Conservation (phyloP, 2,329 filamentous ascomycete genomes). For the Dryadomyces quercus-mongolicae region DNA sequence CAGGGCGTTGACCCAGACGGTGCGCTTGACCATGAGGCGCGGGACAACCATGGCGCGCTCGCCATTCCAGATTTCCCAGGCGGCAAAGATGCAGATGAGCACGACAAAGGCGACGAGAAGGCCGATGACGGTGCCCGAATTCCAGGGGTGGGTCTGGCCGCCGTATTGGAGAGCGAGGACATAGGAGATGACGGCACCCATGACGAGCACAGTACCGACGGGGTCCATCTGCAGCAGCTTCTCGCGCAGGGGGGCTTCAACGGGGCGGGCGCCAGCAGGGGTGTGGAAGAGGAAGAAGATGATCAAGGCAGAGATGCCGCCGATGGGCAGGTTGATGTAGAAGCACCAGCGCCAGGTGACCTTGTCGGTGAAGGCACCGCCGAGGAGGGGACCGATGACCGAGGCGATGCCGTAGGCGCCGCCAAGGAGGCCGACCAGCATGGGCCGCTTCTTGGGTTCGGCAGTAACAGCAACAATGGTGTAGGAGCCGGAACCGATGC, state of each 20-base stretch:
- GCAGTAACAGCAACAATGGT: slow-evolving; percentile 25
- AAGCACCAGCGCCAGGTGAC: slow-evolving; percentile 19
- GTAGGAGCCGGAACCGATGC: slow-evolving; percentile 23
- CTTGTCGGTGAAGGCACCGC: slow-evolving; percentile 16
- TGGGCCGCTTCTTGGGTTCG: slow-evolving; percentile 12
- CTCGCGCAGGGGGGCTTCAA: slow-evolving; percentile 18
- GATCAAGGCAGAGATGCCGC: slow-evolving; percentile 15
- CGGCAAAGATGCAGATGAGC: slow-evolving; percentile 17
- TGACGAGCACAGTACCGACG: slow-evolving; percentile 24
- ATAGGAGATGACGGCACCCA: slow-evolving; percentile 25
- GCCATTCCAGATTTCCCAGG: slow-evolving; percentile 23
- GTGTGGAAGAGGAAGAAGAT: slow-evolving; percentile 23
- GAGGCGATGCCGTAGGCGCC: slow-evolving; percentile 17
- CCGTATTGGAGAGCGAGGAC: slow-evolving; percentile 31
- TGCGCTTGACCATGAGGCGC: slow-evolving; percentile 28
- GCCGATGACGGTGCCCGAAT: slow-evolving; percentile 20
- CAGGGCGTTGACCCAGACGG: slow-evolving; percentile 28
- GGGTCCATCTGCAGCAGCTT: slow-evolving; percentile 31
- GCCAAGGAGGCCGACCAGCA: slow-evolving; percentile 17
- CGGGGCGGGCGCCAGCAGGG: slow-evolving; percentile 20
- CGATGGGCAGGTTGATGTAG: slow-evolving; percentile 21
- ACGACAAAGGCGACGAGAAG: slow-evolving; percentile 19
- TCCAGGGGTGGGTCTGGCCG: slow-evolving; percentile 26
- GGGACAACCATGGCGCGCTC: slow-evolving; percentile 37
- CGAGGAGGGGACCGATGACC: slow-evolving; percentile 16